Base-by-base conservation (phyloP, 257 asterid genomes). In the Voacanga thouarsii region DNA sequence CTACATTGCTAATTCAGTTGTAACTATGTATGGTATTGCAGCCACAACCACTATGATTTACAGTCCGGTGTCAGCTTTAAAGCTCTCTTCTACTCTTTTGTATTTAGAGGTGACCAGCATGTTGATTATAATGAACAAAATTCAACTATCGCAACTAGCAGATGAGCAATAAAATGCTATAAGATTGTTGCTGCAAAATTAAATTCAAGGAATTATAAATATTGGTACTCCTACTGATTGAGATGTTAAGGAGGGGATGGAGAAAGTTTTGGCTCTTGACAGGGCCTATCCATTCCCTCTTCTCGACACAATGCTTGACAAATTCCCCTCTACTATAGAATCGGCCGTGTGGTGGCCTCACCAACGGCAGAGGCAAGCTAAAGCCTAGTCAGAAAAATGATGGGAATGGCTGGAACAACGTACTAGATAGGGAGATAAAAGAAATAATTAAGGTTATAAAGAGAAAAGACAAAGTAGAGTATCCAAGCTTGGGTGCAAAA, bases 141-240 rank as follows among this genome's bases (percentile, higher is more conserved):
- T 91, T 59, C 98, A 93, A 70, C 94, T 97, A 0, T 90, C 94
- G 37, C 98, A 93, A 77, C 88, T 91, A 0, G 94, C 89, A 0
- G 97, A 93, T 65, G 98, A 93, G 57, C 98, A 93, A 19, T 53
- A 94, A 39, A 93, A 90, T 61, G 97, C 94, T 0, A 63, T 75
- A 5, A 87, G 97, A 81, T 81, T 90, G 64, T 91, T 93, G 79
- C 86, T 90, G 4, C 81, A 78, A 3, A 83, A 71, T n/a, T 90
- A 89, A 55, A 86, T 93, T 15, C 75, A 80, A 77, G 88, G 89
- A 8, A 77, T 74, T 1, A 9, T 91, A 37, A 72, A 85, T 2
- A 33, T 84, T 1, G 90, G 91, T 7, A 83, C 78, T 3, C 89
- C 90, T 30, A 74, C 73, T 1, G 80, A 14, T 0, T 70, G 30